Percentiles rank a stretch among this genome's conserved stretches.
These are phyloP conservation scores for Coniosporium tulheliwenetii DNA, from an alignment of 2,329 filamentous ascomycete species.

Conservation along the genomic window DNA sequence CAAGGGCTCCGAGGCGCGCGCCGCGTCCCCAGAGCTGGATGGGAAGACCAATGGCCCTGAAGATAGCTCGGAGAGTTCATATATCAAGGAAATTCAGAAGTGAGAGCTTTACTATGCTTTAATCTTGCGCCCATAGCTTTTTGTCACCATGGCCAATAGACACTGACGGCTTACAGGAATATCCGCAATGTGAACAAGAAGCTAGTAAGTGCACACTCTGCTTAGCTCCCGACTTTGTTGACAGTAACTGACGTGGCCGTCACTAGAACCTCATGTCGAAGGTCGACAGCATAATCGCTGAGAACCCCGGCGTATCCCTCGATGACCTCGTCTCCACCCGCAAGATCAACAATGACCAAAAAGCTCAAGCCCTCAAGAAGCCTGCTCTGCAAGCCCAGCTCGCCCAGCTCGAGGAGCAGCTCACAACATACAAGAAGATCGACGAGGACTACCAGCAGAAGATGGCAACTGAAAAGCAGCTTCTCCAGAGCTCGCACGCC, in stretches of 20 bases:
- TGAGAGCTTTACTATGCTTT: conserved; percentile 29
- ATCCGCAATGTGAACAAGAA: conserved; percentile 92
- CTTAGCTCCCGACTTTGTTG: background rate
- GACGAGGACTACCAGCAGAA: conserved; percentile 55
- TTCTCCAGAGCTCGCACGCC: conserved; percentile 38
- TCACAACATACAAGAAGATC: conserved; percentile 58
- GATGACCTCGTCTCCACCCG: conserved; percentile 56
- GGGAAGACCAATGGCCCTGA: conserved; percentile 39
- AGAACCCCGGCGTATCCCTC: conserved; percentile 54
- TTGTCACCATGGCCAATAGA: background rate
- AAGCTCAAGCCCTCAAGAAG: conserved; percentile 62
- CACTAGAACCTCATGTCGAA: conserved; percentile 52
- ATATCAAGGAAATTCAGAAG: conserved; percentile 85
- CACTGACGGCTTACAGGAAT: conserved; percentile 38
- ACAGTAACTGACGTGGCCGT: background rate
- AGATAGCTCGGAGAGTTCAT: conserved; percentile 52
- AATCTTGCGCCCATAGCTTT: no score
- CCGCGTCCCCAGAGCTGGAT: conserved; percentile 9
- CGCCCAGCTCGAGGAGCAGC: conserved; percentile 56
- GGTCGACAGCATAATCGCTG: conserved; percentile 52
- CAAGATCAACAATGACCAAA: conserved; percentile 71
- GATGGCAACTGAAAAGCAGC: conserved; percentile 40
- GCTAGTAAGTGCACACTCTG: conserved; percentile 45
- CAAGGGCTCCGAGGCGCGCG: conserved; percentile 15
- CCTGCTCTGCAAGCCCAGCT: conserved; percentile 54